phyloP scores from a whole-genome alignment of 495 filamentous ascomycete genomes.

The Aspergillus sparsus region DNA sequence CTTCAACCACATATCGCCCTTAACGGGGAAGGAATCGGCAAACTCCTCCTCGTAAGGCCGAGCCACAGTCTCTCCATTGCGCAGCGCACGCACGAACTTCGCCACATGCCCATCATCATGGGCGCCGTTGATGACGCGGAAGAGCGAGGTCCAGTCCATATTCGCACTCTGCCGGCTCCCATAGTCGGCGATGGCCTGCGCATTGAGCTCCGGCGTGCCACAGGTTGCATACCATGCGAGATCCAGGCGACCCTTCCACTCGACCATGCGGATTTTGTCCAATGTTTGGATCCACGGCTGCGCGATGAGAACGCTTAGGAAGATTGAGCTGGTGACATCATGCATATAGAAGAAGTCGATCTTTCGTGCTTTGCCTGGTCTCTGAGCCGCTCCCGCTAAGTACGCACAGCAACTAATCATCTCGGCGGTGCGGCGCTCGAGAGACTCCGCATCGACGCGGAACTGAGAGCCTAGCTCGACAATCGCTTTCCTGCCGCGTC shows the following conservation, averaged over 20 bases:
- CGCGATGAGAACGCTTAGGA: constrained; percentile 24
- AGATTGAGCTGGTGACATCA: constrained; percentile 32
- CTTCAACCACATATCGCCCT: constrained; percentile 38
- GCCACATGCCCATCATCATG: constrained; percentile 42
- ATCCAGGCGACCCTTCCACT: constrained; percentile 37
- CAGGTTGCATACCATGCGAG: constrained; percentile 33
- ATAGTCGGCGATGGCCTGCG: constrained; percentile 23
- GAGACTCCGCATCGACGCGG: too few relatives aligned
- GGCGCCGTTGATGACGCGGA: constrained; percentile 9
- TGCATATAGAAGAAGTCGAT: constrained; percentile 45
- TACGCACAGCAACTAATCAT: too few relatives aligned
- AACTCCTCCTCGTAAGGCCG: constrained; percentile 27
- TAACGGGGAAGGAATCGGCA: constrained; percentile 25
- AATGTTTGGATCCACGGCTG: constrained; percentile 31
- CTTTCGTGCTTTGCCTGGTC: constrained; percentile 24
- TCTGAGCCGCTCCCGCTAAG: constrained; percentile 30
- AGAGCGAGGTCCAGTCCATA: constrained; percentile 31
- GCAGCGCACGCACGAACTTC: constrained; percentile 38
- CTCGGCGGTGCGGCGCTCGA: too few relatives aligned
- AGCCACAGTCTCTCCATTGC: constrained; percentile 32
- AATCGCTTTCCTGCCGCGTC: too few relatives aligned
- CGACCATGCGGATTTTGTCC: constrained; percentile 32
- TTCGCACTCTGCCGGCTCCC: neutral
- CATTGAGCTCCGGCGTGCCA: constrained; percentile 20
- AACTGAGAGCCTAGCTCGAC: too few relatives aligned